Base-by-base conservation (phyloP, 148 eudicot species). In the Chenopodium formosanum region DNA sequence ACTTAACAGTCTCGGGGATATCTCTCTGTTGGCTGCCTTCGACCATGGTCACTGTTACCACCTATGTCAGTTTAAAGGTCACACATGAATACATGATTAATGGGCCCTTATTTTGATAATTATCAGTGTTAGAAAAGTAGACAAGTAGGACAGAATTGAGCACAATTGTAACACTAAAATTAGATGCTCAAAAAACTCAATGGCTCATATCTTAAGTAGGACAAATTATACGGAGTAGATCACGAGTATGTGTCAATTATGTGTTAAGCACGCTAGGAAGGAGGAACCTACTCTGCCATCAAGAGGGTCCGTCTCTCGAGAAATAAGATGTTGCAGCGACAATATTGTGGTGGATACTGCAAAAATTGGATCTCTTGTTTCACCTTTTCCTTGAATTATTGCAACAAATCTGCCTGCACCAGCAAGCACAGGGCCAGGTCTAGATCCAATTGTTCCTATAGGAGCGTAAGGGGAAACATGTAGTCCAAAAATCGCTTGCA, bases 221-320 rank as follows among this genome's bases (percentile, higher is more conserved):
- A 34, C 37, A 34, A 34, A 34, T 11, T 16, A 52, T 52, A 52
- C 14, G 32, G 32, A 31, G 1, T 40, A 40, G 62, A 56, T 56
- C 62, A 16, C 1, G 62, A 56, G 62, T 56, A 56, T 13, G 16
- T 16, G 9, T 62, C 17, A 58, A 58, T 14, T 3, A 12, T 14
- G 74, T 27, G 52, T 37, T 22, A 79, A 8, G 8, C 5, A 37
- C 9, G 14, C 16, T 40, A 22, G 31, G 22, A 69, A n/a, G 1
- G 53, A 37, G 44, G 27, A 76, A 67, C 73, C 37, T 71, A 86
- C 89, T 19, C 78, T 46, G 52, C 71, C 58, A 69, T 64, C 86
- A 22, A 86, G 85, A 70, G 89, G 89, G 73, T 87, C 82, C 0
- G 85, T 84, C 75, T 87, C 89, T 19, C 87, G 81, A n/a, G 87